Base-by-base conservation (phyloP, 345 rosid species). In the Isatis tinctoria region DNA sequence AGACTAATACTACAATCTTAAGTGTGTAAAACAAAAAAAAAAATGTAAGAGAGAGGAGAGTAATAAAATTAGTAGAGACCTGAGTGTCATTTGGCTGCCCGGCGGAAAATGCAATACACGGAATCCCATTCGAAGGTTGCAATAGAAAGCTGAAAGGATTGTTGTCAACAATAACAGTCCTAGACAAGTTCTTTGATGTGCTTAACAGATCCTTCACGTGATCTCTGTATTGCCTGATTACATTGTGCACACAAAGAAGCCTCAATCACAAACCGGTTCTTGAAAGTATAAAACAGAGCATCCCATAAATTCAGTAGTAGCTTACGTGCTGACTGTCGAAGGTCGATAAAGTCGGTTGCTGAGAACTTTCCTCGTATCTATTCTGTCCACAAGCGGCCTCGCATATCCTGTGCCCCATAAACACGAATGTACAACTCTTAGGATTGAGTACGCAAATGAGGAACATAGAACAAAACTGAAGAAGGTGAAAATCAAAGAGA, bases 81-180 rank as follows among this genome's bases (percentile, higher is more conserved):
- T 92, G 97, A 33, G 83, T 82, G 47, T 95, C 99, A 30, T 82
- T 76, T 0, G 94, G 87, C 77, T 87, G 92, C n/a, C 85, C 91
- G 0, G 92, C 91, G 14, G 98, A 87, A 75, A 95, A 96, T 1
- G 99, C 91, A 77, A 90, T 67, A 70, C 99, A 96, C 13, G 99
- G 99, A 74, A 96, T 96, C 65, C 99, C 99, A 66, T 96, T 96
- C 6, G 87, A 49, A 20, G 99, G 99, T 75, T 96, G 99, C 76
- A 96, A 72, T 73, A 95, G 69, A 85, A 95, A 92, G 82, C 99
- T 95, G 85, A 92, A 96, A 0, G 99, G 99, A 69, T 92, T 92
- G 80, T 96, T 92, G 77, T 96, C 99, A 11, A 95, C 97, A 11
- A 95, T 86, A 45, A 95, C 99, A 51, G 86, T 84, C 58, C 97